Conservation (phyloP, 805 yeast genomes). For the Starmerella sp. region DNA sequence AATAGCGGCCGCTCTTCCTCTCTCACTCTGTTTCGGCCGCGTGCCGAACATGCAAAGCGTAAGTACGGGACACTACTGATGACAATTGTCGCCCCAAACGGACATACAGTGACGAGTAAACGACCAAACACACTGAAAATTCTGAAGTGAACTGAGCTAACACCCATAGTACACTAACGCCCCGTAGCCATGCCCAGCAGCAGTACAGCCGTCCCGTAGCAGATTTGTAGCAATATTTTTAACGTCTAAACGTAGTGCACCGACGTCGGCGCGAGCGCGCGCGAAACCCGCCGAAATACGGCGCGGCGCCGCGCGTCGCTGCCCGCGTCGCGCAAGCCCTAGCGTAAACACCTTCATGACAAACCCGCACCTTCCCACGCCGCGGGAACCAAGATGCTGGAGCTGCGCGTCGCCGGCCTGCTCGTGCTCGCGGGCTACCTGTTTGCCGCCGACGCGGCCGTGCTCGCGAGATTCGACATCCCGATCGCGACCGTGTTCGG, state of each 20-base stretch:
- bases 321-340: neutral
- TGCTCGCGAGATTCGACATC: constrained; percentile 7
- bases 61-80: constrained; percentile 21
- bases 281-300: too few species aligned
- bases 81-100: constrained; percentile 27
- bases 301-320: too few species aligned
- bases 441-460: constrained; percentile 5
- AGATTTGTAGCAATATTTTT: too few species aligned
- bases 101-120: constrained; percentile 25
- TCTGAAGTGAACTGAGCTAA: constrained; percentile 23
- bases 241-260: too few species aligned
- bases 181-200: too few species aligned
- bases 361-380: neutral
- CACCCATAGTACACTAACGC: neutral
- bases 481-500: constrained; percentile 12
- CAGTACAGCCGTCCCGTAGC: too few species aligned
- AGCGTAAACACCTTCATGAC: neutral
- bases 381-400: constrained; percentile 13
- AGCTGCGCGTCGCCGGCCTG: constrained; percentile 18
- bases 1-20: neutral
- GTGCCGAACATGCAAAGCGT: constrained; percentile 9
- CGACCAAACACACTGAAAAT: constrained; percentile 27
- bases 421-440: constrained; percentile 14
- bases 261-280: too few species aligned
- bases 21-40: neutral